Evolutionary conservation across 2,329 filamentous ascomycete genomes (phyloP).

Genomic region (Plectosphaerella cucumerina): DNA sequence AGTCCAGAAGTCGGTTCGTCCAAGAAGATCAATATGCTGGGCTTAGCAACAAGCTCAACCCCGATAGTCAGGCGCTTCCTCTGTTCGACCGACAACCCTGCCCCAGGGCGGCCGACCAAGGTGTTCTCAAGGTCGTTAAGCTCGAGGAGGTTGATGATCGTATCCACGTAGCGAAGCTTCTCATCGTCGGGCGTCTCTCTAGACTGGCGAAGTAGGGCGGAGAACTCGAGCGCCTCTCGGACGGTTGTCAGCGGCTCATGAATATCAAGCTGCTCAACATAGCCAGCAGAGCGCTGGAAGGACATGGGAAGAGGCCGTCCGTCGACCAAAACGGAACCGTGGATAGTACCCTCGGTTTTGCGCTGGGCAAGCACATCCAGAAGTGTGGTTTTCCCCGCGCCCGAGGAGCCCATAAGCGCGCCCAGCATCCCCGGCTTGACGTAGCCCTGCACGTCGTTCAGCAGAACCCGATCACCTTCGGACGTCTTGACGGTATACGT

Average conservation of each 20-base stretch:
- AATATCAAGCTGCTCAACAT: slow-evolving; percentile 19
- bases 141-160: slow-evolving; percentile 62
- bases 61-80: slow-evolving; percentile 65
- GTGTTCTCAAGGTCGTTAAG: slow-evolving; percentile 61
- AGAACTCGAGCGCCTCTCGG: slow-evolving; percentile 63
- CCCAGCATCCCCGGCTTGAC: slow-evolving; percentile 65
- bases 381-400: slow-evolving; percentile 29
- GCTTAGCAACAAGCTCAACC: slow-evolving; percentile 65
- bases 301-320: slow-evolving; percentile 3
- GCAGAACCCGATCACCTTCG: slow-evolving; percentile 47
- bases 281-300: slow-evolving; percentile 6
- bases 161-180: slow-evolving; percentile 63
- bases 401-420: slow-evolving; percentile 49
- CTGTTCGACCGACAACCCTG: slow-evolving; percentile 45
- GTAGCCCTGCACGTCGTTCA: slow-evolving; percentile 65
- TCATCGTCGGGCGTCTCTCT: slow-evolving; percentile 48
- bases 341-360: slow-evolving; percentile 27
- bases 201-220: slow-evolving; percentile 59
- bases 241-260: slow-evolving; percentile 59
- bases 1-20: slow-evolving; percentile 58
- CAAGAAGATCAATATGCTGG: slow-evolving; percentile 59
- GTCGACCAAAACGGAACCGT: slow-evolving; percentile 15
- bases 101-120: slow-evolving; percentile 41
- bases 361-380: slow-evolving; percentile 65
- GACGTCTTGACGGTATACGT: slow-evolving; percentile 4